These are phyloP conservation scores for Gamarada debralockiae DNA, from an alignment of 495 filamentous ascomycete species.

Conservation along the genomic window DNA sequence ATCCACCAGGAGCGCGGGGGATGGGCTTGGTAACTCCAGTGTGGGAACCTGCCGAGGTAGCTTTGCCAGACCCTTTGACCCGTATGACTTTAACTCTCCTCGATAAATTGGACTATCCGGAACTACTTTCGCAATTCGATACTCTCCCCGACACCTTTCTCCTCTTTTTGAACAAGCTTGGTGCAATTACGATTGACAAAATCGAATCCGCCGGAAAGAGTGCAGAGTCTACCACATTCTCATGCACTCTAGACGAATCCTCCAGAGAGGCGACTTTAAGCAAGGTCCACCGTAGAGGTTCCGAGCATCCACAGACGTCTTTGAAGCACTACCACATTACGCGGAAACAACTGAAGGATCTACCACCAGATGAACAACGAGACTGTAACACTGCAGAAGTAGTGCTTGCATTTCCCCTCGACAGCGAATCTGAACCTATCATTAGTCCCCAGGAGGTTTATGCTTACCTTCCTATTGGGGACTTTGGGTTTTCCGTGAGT, in stretches of 20 bases:
- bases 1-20: neutral
- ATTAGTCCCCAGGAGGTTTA: conserved; percentile 7
- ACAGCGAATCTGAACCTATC: neutral
- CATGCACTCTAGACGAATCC: neutral
- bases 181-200: neutral
- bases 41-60: neutral
- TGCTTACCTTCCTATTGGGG: conserved; percentile 8
- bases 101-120: neutral
- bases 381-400: conserved; percentile 1
- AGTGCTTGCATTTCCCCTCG: conserved; percentile 12
- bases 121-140: conserved; percentile 1
- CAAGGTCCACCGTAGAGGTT: neutral
- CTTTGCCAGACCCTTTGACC: conserved; percentile 3
- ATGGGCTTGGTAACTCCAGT: conserved; percentile 5
- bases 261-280: neutral
- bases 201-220: neutral
- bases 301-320: neutral
- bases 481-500: conserved; percentile 10
- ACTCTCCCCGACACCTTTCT: conserved; percentile 10
- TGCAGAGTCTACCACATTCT: neutral
- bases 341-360: conserved; percentile 1
- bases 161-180: conserved; percentile 8
- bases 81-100: conserved; percentile 6
- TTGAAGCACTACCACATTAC: neutral
- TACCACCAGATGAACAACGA: conserved; percentile 1